Percentiles rank a stretch among this genome's conserved stretches.
Conservation (phyloP, 169 alveolate species). For the Plasmodium fragile region DNA sequence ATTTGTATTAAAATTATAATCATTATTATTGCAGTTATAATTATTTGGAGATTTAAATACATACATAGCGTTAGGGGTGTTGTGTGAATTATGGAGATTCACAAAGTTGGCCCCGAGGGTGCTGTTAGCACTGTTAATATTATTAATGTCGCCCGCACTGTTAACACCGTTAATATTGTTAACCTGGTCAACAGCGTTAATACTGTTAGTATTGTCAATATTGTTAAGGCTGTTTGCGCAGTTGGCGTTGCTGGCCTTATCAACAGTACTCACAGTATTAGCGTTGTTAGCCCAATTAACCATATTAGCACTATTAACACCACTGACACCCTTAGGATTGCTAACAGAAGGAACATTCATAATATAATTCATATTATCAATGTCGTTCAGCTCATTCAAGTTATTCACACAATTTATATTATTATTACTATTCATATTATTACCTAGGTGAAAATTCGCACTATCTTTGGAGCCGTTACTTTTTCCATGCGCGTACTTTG, state of each 20-base stretch:
- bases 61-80: constrained; percentile 48
- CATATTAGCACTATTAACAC: constrained; percentile 31
- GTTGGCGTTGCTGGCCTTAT: neutral
- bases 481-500: constrained; percentile 31
- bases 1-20: constrained; percentile 66
- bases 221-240: neutral
- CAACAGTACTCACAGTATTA: constrained; percentile 7
- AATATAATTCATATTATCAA: neutral
- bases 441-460: constrained; percentile 69
- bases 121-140: neutral
- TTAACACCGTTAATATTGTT: neutral
- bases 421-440: constrained; percentile 40
- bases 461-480: constrained; percentile 45
- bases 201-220: neutral
- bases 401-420: neutral
- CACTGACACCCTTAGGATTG: neutral
- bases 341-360: constrained; percentile 3
- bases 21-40: constrained; percentile 52
- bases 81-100: constrained; percentile 23
- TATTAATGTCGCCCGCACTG: neutral
- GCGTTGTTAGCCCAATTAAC: neutral
- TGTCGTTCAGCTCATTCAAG: neutral
- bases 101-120: neutral
- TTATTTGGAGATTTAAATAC: constrained; percentile 41
- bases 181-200: neutral